Base-by-base conservation (phyloP, 2,329 filamentous ascomycete genomes). In the Sclerotinia borealis region DNA sequence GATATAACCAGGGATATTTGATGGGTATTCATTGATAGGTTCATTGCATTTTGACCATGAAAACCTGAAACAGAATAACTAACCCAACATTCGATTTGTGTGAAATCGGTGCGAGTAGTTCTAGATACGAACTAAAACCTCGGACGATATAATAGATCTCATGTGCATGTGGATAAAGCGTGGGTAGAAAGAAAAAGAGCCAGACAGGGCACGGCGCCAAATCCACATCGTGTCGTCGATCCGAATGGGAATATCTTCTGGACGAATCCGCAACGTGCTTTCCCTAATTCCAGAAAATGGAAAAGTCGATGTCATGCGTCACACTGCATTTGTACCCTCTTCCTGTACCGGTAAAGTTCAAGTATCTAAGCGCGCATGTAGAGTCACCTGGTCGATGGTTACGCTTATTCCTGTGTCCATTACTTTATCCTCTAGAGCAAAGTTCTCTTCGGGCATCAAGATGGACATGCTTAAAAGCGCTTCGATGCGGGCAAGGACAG, bases 361-460 rank as follows among this genome's bases (percentile, higher is more conserved):
- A 29, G 51, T 41, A 49, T 58, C 51, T 62, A 62, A 62, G 60
- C 51, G 60, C 60, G 60, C 31, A 62, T 51, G 60, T 61, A 52
- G 37, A 61, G 59, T 61, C 49, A 61, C 41, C 60, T 58, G 60
- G 48, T 48, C 31, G n/a, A 4, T n/a, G 25, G 54, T 34, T 45
- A 54, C 22, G 22, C 39, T 58, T 39, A 48, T 15, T 47, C 15
- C 49, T 45, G 25, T 17, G 10, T 55, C 7, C 34, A 31, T 56
- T 61, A 37, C 41, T 61, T 41, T 37, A 19, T 19, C 9, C n/a
- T 49, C 17, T 54, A 43, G 10, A 34, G 37, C 22, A 29, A 54
- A 34, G 8, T 27, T 37, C 45, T 37, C 45, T 39, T 54, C 36
- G 41, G 39, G 59, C 51, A 61, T 39, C 43, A 45, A 55, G 31